Evolutionary conservation across 2,329 filamentous ascomycete species (phyloP), one percentile per base, ranked within the genome.

Genomic region (Fulvia fulva): DNA sequence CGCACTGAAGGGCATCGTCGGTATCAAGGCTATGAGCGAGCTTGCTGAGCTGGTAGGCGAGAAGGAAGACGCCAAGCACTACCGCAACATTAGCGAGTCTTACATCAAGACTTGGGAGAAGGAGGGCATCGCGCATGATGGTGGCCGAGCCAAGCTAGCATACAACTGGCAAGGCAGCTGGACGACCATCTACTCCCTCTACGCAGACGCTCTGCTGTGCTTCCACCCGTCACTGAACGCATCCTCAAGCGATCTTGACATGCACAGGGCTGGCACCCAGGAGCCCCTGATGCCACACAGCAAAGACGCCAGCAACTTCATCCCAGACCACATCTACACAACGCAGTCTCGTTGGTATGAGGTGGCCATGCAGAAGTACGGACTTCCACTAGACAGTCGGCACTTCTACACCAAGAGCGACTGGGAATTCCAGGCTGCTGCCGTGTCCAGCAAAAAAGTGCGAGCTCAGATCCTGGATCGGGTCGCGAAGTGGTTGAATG

Each of bases 371-470:
- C 90, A 95, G 72, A 86, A 83, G 67, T 95, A 93, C 72, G 91
- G 91, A 1, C 76, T 96, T 3, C 90, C 91, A 0, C 82, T 96
- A 7, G 91, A 96, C 74, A 88, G 83, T 65, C 84, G 91, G 45
- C 90, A 94, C 73, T 74, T 93, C 2, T 94, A 94, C 73, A 88
- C 90, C 32, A 96, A 96, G 60, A 59, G 55, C 34, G 91, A 96
- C 75, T 96, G 91, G 91, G 87, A 94, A 67, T 91, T 95, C 72
- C 92, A 94, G 73, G 89, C 90, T 0, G 90, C 91, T 49, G 89
- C 90, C 1, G 87, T 95, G 5, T 84, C 89, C 3, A 86, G 85
- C 65, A 82, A 83, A 70, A 76, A 80, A 58, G 88, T 88, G 1
- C 82, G 90, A 55, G 80, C 81, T 2, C 84, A 88, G 70, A 91